Base-by-base conservation (phyloP, 352 stramenopile genomes). In the Globisporangium mamillatum region DNA sequence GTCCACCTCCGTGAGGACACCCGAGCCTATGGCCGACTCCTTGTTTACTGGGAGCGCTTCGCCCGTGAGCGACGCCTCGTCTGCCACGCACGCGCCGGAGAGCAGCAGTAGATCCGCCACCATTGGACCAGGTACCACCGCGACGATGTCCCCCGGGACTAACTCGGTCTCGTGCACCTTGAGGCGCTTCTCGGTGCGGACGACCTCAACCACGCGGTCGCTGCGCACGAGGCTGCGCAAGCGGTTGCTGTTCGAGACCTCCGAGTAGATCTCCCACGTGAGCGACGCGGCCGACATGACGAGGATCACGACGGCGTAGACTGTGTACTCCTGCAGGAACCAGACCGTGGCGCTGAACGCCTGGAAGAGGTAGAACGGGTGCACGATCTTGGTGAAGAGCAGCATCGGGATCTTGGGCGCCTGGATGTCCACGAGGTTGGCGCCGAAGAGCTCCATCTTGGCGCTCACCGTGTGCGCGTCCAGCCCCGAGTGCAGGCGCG, bases 311-410 rank as follows among this genome's bases (percentile, higher is more conserved):
- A 86, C 56, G 20, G 86, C 77, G 63, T 93, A 93, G 1, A 81
- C 81, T 29, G 68, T 81, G 60, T 94, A 94, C 6, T 56, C 61
- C 67, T 92, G 82, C 44, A 72, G 76, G 44, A 92, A 68, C 86
- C 86, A 94, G 48, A 94, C 74, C 22, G 84, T 24, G 4, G 79
- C 81, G 52, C 84, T 91, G 36, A 81, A 61, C n/a, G 89, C 65
- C 67, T 93, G 83, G 67, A 93, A 92, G 22, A 93, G 69, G 71
- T 93, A 93, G 69, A 92, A 93, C 56, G 83, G 86, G 36, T 93
- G 86, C n/a, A 90, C 54, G 27, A 92, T 67, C 63, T 92, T 92
- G 34, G 75, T 50, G 63, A 89, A 82, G 32, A 91, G 54, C 29
- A 91, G 67, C 60, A 70, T 71, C 1, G 67, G 29, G 22, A 83